These are phyloP conservation scores for Colletotrichum theobromicola DNA, from an alignment of 2,329 filamentous ascomycete genomes.

Conservation along the genomic window DNA sequence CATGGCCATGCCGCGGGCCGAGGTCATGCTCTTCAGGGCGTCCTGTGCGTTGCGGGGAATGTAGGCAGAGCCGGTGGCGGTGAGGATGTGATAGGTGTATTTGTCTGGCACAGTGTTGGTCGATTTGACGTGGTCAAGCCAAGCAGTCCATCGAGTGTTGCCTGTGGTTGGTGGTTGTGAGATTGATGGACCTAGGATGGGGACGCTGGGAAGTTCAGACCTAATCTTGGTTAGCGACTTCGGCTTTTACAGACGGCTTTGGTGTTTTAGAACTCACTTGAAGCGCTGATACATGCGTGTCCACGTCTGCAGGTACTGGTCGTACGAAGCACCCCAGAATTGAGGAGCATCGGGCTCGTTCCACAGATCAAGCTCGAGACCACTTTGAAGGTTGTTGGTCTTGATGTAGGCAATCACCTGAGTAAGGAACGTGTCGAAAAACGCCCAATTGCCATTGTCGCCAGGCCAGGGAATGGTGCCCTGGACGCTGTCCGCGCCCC, in stretches of 20 bases:
- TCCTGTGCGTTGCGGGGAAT: background rate
- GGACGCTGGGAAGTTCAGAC: background rate
- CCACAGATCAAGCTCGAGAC: constrained; percentile 16
- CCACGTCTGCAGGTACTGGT: constrained; percentile 14
- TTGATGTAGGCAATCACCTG: background rate
- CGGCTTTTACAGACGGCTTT: background rate
- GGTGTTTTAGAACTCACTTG: background rate
- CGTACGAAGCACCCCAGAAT: constrained; percentile 11
- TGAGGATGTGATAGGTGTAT: background rate
- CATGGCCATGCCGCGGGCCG: background rate
- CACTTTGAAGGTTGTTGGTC: background rate
- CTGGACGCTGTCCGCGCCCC: constrained; percentile 15
- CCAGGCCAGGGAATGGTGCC: constrained; percentile 10
- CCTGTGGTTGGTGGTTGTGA: background rate
- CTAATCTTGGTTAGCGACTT: background rate
- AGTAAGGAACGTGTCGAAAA: constrained; percentile 3
- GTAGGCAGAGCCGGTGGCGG: background rate
- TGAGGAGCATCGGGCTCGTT: constrained; percentile 12
- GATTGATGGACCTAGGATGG: background rate
- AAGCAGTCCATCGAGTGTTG: background rate
- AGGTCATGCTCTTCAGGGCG: background rate
- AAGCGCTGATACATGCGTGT: constrained; percentile 3
- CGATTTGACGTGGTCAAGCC: background rate
- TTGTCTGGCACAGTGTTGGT: background rate
- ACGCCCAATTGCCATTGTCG: constrained; percentile 14